Evolutionary conservation across 768 basidiomycete species (phyloP).

Genomic region (Boletus subparvulus): DNA sequence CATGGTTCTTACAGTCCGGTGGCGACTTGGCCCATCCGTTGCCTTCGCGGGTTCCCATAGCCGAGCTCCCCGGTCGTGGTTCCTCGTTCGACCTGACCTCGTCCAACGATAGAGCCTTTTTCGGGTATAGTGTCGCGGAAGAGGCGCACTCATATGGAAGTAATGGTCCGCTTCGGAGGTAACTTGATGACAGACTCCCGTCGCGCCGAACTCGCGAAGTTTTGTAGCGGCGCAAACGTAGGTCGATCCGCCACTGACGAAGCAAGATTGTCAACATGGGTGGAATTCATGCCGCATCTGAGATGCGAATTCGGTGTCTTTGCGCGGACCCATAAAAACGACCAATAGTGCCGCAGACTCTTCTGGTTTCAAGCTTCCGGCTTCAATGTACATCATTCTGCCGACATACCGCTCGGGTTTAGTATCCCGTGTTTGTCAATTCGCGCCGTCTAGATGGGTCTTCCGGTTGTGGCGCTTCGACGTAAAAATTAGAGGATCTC

Average conservation of each 20-base stretch:
- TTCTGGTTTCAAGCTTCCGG: not conserved
- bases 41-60: slow-evolving; percentile 10
- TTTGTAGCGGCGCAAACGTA: not conserved
- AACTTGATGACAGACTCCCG: not conserved
- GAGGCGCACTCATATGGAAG: not conserved
- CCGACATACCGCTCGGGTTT: not conserved
- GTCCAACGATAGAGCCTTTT: not conserved
- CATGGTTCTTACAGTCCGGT: slow-evolving; percentile 11
- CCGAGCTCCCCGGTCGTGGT: slow-evolving; percentile 14
- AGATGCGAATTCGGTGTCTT: not conserved
- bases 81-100: not conserved
- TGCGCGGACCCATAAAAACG: not conserved
- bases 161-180: not conserved
- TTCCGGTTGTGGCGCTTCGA: not conserved
- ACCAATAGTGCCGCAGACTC: not conserved
- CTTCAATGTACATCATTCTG: not conserved
- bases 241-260: slow-evolving; percentile 16
- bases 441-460: not conserved
- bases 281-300: not conserved
- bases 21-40: slow-evolving; percentile 10
- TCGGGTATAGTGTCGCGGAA: slow-evolving; percentile 1
- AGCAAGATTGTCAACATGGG: slow-evolving; percentile 11
- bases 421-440: not conserved
- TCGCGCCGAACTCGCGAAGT: not conserved
- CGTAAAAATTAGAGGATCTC: not conserved